Percentiles rank a stretch among this genome's conserved stretches.
Evolutionary conservation across 1,139 yeast genomes (phyloP).

Genomic region (Candida neerlandica): DNA sequence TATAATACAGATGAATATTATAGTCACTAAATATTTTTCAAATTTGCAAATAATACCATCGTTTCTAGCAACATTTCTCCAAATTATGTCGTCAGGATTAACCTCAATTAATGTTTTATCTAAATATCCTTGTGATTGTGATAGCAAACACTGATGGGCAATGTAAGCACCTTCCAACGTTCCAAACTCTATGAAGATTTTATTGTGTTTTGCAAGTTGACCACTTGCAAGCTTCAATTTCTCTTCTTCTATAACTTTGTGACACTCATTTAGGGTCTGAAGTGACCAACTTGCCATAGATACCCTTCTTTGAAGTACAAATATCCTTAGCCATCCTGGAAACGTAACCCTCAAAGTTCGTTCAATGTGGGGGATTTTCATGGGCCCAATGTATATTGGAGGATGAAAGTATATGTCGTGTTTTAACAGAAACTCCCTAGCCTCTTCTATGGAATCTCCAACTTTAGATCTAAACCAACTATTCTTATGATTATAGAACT

Average conservation of each 20-base stretch:
- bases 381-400: constrained; percentile 25
- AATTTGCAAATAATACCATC: constrained; percentile 33
- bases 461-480: constrained; percentile 6
- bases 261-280: constrained; percentile 21
- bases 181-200: constrained; percentile 56
- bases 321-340: constrained; percentile 34
- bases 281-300: constrained; percentile 33
- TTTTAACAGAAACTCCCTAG: constrained; percentile 5
- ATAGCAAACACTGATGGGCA: constrained; percentile 55
- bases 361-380: constrained; percentile 29
- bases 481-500: constrained; percentile 14
- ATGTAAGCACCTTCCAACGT: constrained; percentile 51
- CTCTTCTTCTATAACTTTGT: constrained; percentile 24
- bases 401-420: constrained; percentile 31
- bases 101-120: constrained; percentile 49
- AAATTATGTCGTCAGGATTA: constrained; percentile 59
- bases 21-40: constrained; percentile 44
- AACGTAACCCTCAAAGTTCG: constrained; percentile 25
- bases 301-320: constrained; percentile 25
- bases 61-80: constrained; percentile 54
- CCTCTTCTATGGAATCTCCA: constrained; percentile 2
- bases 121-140: constrained; percentile 44
- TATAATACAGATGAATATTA: constrained; percentile 48
- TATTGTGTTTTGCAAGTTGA: constrained; percentile 30
- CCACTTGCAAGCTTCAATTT: constrained; percentile 23